Conservation (phyloP, 1,284 basidiomycete species). For the Ceratobasidium sp. region DNA sequence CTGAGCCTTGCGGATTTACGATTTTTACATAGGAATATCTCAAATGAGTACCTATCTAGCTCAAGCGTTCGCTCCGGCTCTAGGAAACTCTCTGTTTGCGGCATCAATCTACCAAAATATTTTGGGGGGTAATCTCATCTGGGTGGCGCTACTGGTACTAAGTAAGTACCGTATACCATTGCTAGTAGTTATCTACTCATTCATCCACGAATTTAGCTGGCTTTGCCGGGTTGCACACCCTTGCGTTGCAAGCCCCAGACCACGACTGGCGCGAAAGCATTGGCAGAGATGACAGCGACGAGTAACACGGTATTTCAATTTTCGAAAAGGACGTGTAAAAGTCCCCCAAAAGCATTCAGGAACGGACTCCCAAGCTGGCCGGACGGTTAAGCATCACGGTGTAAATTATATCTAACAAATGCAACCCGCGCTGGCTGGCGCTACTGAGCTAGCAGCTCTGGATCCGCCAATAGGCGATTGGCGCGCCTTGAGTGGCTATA, state of each 20-base stretch:
- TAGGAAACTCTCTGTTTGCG: constrained; percentile 48
- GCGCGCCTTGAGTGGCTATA: too few species aligned
- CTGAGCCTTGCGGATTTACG: background rate
- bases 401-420: constrained; percentile 32
- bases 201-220: constrained; percentile 5
- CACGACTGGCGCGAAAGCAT: constrained; percentile 33
- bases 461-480: too few species aligned
- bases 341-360: background rate
- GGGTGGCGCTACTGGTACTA: constrained; percentile 45
- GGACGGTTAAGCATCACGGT: background rate
- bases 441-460: too few species aligned
- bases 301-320: background rate
- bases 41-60: constrained; percentile 47
- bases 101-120: constrained; percentile 47
- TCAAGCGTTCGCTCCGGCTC: constrained; percentile 48
- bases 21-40: constrained; percentile 39
- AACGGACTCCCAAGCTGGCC: background rate
- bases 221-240: constrained; percentile 6
- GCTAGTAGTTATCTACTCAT: background rate
- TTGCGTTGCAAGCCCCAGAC: background rate
- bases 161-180: constrained; percentile 36
- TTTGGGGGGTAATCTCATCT: constrained; percentile 47
- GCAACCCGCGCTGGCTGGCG: background rate
- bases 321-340: background rate
- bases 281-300: constrained; percentile 8